A percentile compares a stretch with the other conserved stretches of the same genome.
Conservation (phyloP, 148 eudicot genomes). For the Limonium bicolor region DNA sequence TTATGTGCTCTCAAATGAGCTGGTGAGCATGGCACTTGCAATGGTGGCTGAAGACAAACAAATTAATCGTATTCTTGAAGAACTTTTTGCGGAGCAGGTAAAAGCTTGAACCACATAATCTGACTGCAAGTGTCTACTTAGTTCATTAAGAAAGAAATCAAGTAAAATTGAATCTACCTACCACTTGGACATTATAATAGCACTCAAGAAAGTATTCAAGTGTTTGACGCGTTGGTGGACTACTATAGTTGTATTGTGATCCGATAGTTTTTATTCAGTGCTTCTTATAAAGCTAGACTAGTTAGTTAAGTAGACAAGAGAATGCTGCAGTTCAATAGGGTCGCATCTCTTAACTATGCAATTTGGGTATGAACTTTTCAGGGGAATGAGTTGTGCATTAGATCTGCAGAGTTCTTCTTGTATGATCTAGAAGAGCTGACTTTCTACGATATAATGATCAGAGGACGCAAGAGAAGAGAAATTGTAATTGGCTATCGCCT, state of each 20-base stretch:
- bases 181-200: neutral
- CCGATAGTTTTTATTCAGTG: too few species aligned
- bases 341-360: neutral
- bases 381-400: constrained; percentile 95
- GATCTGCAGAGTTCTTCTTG: constrained; percentile 72
- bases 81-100: constrained; percentile 92
- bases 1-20: constrained; percentile 86
- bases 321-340: neutral
- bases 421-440: constrained; percentile 73
- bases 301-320: neutral
- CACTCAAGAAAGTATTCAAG: neutral
- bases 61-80: constrained; percentile 87
- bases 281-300: too few species aligned
- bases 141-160: neutral
- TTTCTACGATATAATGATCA: constrained; percentile 61
- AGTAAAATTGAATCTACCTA: too few species aligned
- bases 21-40: constrained; percentile 92
- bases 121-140: neutral
- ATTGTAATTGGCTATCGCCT: constrained; percentile 74
- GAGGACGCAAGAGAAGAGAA: constrained; percentile 74
- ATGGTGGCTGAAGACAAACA: constrained; percentile 98
- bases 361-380: constrained; percentile 15
- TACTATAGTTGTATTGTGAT: neutral
- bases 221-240: neutral
- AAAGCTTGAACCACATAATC: neutral